Conservation (phyloP, 257 asterid genomes). For the Petrea volubilis region DNA sequence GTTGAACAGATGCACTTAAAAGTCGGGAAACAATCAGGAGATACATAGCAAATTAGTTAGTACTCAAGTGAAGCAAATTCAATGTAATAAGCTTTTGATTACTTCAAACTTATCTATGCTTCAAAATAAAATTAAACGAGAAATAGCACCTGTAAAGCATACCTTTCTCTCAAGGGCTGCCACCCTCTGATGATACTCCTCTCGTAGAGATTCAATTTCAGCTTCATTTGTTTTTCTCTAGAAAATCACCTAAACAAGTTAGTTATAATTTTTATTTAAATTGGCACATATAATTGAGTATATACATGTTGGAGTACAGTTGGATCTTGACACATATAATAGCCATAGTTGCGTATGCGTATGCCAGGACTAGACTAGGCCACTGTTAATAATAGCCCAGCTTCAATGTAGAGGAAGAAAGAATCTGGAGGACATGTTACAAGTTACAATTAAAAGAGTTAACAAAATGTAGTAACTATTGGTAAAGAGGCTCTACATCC, state of each 20-base stretch:
- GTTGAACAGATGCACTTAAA: neutral
- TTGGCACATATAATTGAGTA: conserved; percentile 5
- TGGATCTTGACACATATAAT: neutral
- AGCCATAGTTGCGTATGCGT: neutral
- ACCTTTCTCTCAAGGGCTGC: conserved; percentile 97
- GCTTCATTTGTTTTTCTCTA: conserved; percentile 87
- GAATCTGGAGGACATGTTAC: neutral
- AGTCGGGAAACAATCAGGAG: neutral
- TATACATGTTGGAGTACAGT: neutral
- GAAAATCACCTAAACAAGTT: conserved; percentile 29
- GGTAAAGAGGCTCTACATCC: too few species aligned
- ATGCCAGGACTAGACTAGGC: neutral
- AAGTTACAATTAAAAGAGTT: neutral
- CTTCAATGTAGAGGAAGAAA: neutral
- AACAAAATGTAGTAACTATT: too few species aligned
- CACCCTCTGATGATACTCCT: conserved; percentile 93
- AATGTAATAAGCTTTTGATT: neutral
- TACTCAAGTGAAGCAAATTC: neutral
- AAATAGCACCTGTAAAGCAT: conserved; percentile 31
- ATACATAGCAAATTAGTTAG: neutral
- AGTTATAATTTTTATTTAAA: conserved; percentile 3
- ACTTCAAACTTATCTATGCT: neutral
- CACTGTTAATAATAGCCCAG: neutral
- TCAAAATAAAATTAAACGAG: conserved; percentile 22
- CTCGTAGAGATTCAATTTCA: conserved; percentile 88